Conservation (phyloP, 1,139 yeast genomes). For the Eremothecium sinecaudum region DNA sequence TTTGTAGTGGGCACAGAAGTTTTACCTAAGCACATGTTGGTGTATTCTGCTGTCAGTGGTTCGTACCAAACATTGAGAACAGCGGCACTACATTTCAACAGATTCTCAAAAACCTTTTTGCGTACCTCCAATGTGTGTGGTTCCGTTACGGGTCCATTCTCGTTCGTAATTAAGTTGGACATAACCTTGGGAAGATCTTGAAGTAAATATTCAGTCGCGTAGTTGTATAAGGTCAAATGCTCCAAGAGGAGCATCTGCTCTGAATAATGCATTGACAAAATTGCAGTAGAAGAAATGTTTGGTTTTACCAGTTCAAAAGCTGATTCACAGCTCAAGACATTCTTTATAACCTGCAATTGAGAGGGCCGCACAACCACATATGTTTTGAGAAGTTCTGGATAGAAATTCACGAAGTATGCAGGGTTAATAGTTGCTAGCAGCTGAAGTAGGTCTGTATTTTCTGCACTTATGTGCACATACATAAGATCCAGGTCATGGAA, state of each 20-base stretch:
- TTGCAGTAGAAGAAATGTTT: constrained; percentile 17
- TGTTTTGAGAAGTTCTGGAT: constrained; percentile 17
- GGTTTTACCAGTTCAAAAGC: constrained; percentile 22
- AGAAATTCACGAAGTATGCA: constrained; percentile 20
- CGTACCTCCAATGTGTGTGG: constrained; percentile 29
- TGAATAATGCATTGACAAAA: constrained; percentile 29
- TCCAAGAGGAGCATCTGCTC: constrained; percentile 31
- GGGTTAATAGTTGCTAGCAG: constrained; percentile 31
- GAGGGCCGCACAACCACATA: constrained; percentile 19
- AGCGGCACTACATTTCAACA: constrained; percentile 17
- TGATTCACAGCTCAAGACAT: constrained; percentile 18
- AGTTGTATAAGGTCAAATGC: constrained; percentile 21
- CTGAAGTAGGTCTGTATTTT: constrained; percentile 16
- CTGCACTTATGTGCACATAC: constrained; percentile 18
- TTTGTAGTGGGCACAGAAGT: too few relatives aligned
- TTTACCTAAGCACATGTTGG: constrained; percentile 15
- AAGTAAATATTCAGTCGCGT: constrained; percentile 24
- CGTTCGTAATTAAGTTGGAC: constrained; percentile 27
- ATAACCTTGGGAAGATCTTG: constrained; percentile 29
- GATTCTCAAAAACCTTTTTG: constrained; percentile 24
- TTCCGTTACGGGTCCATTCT: constrained; percentile 23
- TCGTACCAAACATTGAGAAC: constrained; percentile 29
- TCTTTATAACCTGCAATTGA: constrained; percentile 24
- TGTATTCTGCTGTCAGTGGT: constrained; percentile 24
- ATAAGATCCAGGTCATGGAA: constrained; percentile 22